Base-by-base conservation (phyloP, 805 yeast species). In the Candida nemodendra region DNA sequence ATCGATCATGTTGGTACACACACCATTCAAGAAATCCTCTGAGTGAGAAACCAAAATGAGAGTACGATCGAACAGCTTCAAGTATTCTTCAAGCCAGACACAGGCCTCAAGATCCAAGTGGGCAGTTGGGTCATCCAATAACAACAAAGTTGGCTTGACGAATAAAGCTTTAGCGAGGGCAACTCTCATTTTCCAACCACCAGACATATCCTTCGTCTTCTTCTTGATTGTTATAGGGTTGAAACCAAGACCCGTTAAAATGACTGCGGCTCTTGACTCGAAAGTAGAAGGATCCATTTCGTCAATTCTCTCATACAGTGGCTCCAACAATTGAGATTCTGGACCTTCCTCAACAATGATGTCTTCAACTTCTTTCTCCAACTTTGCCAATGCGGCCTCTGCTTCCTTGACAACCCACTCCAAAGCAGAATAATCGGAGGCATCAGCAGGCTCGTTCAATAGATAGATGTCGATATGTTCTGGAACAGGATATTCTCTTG, bases 121-220 rank as follows among this genome's bases (percentile, higher is more conserved):
- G 38, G 99, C 99, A 51, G 99, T 93, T 57, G 99, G 99, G 68
- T 93, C 99, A 73, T 93, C 99, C 65, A 93, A 79, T 56, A 93
- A 72, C 60, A 93, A 74, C 54, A 93, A 71, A 35, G 98, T 90
- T 61, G 99, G 99, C 74, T 93, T 91, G 52, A 93, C 98, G 74
- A 93, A 93, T 55, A 93, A 76, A 21, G 99, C 99, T 70, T 93
- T 93, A 44, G 96, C 96, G 47, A 93, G 75, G 30, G 99, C 98
- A 46, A 93, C 99, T 72, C 99, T 88, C 99, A 93, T 93, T 75
- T 89, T 89, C 99, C 99, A 93, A 65, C 99, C 99, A 79, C 99
- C 99, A 61, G 97, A 88, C 99, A 93, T 93, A 62, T 93, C 98
- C 69, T 88, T 90, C 58, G 99, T 93, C 70, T 82, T 84, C 78